These are phyloP conservation scores for Draba incana DNA, from an alignment of 345 rosid species.

Conservation along the genomic window DNA sequence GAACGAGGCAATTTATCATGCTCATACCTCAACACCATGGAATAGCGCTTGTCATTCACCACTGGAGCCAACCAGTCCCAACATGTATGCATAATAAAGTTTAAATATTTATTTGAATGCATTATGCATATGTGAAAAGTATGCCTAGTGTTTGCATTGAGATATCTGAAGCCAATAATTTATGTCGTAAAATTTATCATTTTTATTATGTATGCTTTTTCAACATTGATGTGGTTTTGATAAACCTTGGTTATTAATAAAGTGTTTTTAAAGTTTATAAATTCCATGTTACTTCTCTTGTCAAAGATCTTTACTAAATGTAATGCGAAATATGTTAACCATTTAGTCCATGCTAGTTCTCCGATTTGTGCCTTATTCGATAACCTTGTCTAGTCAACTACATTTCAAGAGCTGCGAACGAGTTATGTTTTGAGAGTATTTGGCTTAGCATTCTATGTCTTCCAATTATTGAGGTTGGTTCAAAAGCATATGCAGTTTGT, in stretches of 20 bases:
- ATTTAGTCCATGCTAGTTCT: neutral
- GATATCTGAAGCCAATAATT: no score
- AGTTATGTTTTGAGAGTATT: no score
- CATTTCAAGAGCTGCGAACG: neutral
- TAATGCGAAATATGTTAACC: constrained; percentile 10
- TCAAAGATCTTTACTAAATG: neutral
- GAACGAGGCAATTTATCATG: constrained; percentile 58
- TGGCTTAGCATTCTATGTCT: no score
- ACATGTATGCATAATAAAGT: constrained; percentile 16
- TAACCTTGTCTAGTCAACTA: constrained; percentile 9
- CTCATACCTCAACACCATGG: constrained; percentile 66
- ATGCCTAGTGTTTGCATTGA: no score
- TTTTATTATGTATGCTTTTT: no score
- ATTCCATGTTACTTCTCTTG: constrained; percentile 9
- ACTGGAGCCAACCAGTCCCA: constrained; percentile 72
- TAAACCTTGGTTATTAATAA: no score
- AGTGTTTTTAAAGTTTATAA: neutral
- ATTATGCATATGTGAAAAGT: neutral
- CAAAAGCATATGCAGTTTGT: neutral
- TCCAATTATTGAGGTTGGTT: neutral
- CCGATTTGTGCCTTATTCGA: neutral
- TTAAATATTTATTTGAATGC: neutral
- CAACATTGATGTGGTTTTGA: no score
- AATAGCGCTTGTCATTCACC: constrained; percentile 78
- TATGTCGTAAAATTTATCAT: no score